Evolutionary conservation across 306 rosid species (phyloP).

Genomic region (Spatholobus suberectus): DNA sequence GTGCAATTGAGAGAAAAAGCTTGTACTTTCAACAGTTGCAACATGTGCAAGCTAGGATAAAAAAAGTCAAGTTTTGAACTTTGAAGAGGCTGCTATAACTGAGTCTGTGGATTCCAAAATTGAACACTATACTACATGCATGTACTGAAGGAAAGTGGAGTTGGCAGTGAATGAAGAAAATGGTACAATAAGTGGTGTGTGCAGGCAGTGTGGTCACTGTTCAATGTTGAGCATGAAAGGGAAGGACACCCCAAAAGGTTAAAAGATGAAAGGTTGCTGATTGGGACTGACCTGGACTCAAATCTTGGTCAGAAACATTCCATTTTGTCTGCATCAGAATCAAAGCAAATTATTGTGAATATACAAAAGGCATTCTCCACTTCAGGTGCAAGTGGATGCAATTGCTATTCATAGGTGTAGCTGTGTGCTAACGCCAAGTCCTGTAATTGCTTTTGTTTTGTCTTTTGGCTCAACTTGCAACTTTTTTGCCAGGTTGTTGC

Average conservation of each 20-base stretch:
- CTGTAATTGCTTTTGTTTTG: background rate
- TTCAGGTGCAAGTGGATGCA: slow-evolving; percentile 28
- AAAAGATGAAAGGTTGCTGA: slow-evolving; percentile 7
- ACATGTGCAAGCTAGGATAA: background rate
- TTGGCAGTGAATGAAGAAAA: slow-evolving; percentile 24
- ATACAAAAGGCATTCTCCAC: slow-evolving; percentile 17
- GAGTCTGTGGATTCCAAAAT: background rate
- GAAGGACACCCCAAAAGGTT: background rate
- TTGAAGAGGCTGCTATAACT: slow-evolving; percentile 5
- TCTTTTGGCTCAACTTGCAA: slow-evolving; percentile 24
- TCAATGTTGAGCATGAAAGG: background rate
- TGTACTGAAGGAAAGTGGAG: background rate
- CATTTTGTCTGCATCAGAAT: slow-evolving; percentile 9
- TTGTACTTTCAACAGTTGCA: slow-evolving; percentile 18
- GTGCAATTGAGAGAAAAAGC: background rate
- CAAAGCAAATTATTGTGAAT: slow-evolving; percentile 17
- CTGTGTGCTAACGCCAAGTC: background rate
- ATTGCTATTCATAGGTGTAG: background rate
- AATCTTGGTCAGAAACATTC: slow-evolving; percentile 11
- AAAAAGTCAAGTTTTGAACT: slow-evolving; percentile 43
- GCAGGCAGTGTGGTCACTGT: background rate
- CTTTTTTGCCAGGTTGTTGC: background rate
- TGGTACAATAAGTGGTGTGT: background rate
- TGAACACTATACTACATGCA: background rate
- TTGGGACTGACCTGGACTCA: background rate